These are phyloP conservation scores for Fusarium sp. DNA, from an alignment of 2,329 filamentous ascomycete genomes.

Conservation along the genomic window DNA sequence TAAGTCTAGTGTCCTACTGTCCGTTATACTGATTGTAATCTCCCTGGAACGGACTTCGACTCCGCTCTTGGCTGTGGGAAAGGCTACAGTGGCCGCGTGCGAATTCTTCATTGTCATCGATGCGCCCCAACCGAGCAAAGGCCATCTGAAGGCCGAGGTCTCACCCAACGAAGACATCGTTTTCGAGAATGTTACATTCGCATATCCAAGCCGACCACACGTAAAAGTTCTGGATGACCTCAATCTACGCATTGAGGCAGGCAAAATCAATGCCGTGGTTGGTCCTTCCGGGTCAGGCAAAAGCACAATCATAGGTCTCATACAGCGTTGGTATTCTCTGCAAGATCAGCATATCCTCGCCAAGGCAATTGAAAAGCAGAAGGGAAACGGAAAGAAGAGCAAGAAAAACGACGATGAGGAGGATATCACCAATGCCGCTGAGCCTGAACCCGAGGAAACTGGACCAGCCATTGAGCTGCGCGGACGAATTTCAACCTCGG, in stretches of 20 bases:
- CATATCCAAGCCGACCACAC: constrained; percentile 78
- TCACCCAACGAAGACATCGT: constrained; percentile 58
- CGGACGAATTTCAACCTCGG: constrained; percentile 66
- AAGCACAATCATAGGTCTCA: constrained; percentile 79
- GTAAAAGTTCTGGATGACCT: constrained; percentile 75
- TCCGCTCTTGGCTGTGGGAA: constrained; percentile 71
- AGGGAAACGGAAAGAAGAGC: constrained; percentile 60
- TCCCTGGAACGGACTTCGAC: constrained; percentile 71
- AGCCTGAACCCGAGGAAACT: constrained; percentile 55
- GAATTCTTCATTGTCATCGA: constrained; percentile 72
- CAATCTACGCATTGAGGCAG: constrained; percentile 71
- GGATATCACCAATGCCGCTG: constrained; percentile 47
- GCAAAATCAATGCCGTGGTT: constrained; percentile 81
- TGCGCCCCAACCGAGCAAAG: constrained; percentile 58
- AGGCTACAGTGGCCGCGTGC: constrained; percentile 71
- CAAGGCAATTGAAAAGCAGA: constrained; percentile 65
- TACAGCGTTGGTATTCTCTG: constrained; percentile 81
- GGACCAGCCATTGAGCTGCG: constrained; percentile 63
- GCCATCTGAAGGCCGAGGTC: constrained; percentile 56
- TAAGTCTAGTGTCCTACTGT: constrained; percentile 64
- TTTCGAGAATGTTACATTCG: constrained; percentile 78
- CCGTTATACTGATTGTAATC: constrained; percentile 71
- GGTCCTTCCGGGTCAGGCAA: constrained; percentile 82
- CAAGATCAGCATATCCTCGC: constrained; percentile 67
- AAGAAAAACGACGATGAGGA: constrained; percentile 54